These are phyloP conservation scores for Blastocladiella britannica DNA, from an alignment of 192 early-diverging fungal genomes.

Conservation along the genomic window DNA sequence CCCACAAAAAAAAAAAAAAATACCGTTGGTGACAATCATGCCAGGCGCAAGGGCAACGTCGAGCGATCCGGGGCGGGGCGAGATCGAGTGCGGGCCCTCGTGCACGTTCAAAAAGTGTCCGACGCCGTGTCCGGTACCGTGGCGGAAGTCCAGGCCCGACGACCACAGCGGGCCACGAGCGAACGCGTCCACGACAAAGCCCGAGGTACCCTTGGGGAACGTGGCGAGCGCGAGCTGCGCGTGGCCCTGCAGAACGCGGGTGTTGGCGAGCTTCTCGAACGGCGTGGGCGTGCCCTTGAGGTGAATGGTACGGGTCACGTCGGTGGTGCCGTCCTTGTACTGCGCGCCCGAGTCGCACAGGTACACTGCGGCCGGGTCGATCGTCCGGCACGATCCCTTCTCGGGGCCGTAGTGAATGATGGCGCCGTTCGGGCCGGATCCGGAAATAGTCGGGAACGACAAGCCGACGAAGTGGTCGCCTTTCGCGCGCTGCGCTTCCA, in stretches of 20 bases:
- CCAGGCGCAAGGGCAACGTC: conserved; percentile 56
- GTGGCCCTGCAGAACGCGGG: conserved; percentile 95
- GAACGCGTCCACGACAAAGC: conserved; percentile 76
- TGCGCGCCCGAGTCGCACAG: conserved; percentile 93
- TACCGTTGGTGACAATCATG: conserved; percentile 88
- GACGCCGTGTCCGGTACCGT: conserved; percentile 96
- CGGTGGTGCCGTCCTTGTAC: conserved; percentile 90
- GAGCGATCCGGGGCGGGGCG: conserved; percentile 49
- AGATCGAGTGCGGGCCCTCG: conserved; percentile 88
- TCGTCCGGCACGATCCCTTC: conserved; percentile 48
- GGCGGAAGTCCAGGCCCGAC: conserved; percentile 83
- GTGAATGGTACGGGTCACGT: conserved; percentile 86
- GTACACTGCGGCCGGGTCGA: conserved; percentile 60
- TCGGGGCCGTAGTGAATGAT: conserved; percentile 96
- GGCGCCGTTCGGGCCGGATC: conserved; percentile 84
- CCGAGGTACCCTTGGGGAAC: conserved; percentile 69
- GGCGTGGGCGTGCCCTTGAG: conserved; percentile 56
- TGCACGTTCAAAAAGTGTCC: conserved; percentile 88
- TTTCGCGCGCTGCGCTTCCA: conserved; percentile 52
- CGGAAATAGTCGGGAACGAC: conserved; percentile 90
- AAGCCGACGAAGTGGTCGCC: conserved; percentile 72
- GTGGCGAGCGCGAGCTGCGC: conserved; percentile 74
- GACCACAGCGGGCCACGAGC: conserved; percentile 74
- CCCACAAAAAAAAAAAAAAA: conserved; percentile 6
- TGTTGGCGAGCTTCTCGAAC: conserved; percentile 79